Base-by-base conservation (phyloP, 164 flowering plant genomes). In the Kingdonia uniflora region DNA sequence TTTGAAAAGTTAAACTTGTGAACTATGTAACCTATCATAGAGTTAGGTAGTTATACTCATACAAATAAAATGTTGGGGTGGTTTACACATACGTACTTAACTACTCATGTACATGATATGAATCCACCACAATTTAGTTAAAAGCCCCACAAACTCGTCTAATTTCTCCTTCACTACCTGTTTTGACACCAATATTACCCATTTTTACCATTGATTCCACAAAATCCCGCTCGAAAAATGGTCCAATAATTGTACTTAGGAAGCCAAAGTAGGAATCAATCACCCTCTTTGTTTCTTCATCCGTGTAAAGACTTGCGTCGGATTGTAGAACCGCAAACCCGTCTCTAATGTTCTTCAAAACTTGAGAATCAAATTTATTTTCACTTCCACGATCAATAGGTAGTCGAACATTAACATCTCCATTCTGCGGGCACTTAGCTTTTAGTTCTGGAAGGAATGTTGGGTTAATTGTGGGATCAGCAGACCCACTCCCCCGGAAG, bases 291-390 rank as follows among this genome's bases (percentile, higher is more conserved):
- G 92, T 84, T 0, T 43, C 61, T 14, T 16, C 59, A 26, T 84
- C 87, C 1, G 73, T 68, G 19, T 73, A 75, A 0, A 87, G 77
- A 44, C 64, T 60, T 0, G 96, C 87, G 52, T 84, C 96, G 0
- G 96, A 74, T 62, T 71, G 71, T 7, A 87, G 55, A 39, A 87
- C 96, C 0, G 82, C 96, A 12, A 74, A 71, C 1, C 96, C 96
- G 11, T 47, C 50, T 47, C 76, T 71, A 0, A 87, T 77, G 69
- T 87, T 87, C 17, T 48, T 42, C 20, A 84, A 53, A 33, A 84
- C 74, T 19, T 64, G 69, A 2, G 52, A 53, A 61, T 82, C 96
- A 23, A 87, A 80, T n/a, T 54, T 48, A 10, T 19, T 29, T 14
- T 51, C 76, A 24, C 81, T 82, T 6, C 73, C 81, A 0, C 33